Percentiles rank a stretch among this genome's conserved stretches.
Evolutionary conservation across 2,329 filamentous ascomycete genomes (phyloP).

Genomic region (Fusarium irregulare): DNA sequence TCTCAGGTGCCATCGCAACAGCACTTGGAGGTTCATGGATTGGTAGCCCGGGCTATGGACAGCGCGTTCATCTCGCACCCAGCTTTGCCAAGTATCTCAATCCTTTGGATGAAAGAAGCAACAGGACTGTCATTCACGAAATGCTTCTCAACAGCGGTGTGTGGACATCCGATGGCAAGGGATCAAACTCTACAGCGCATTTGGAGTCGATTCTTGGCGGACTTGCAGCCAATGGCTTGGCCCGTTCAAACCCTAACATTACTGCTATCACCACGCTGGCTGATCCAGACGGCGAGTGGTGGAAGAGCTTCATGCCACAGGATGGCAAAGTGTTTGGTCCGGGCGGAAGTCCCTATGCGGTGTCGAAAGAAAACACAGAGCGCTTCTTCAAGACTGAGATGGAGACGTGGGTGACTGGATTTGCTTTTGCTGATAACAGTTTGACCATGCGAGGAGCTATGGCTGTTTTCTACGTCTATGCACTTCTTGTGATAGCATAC

Average conservation of each 20-base stretch:
- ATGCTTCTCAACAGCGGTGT: conserved; percentile 35
- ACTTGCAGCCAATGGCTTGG: conserved; percentile 26
- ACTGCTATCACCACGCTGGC: conserved; percentile 18
- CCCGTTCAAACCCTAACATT: conserved; percentile 15
- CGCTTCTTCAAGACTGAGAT: conserved; percentile 22
- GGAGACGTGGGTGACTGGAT: conserved; percentile 39
- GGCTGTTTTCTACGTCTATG: conserved; percentile 21
- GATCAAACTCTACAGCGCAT: conserved; percentile 19
- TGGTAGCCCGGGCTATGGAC: conserved; percentile 19
- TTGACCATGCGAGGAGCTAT: conserved; percentile 18
- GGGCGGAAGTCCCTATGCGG: conserved; percentile 28
- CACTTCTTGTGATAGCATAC: neutral
- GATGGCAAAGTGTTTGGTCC: conserved; percentile 27
- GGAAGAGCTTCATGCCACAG: conserved; percentile 39
- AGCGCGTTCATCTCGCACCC: conserved; percentile 25
- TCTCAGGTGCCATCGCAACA: conserved; percentile 28
- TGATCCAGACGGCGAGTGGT: conserved; percentile 28
- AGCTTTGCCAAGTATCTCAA: conserved; percentile 35
- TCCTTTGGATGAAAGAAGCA: conserved; percentile 8
- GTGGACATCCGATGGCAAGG: conserved; percentile 20
- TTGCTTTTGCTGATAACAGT: conserved; percentile 30
- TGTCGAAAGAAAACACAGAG: conserved; percentile 15
- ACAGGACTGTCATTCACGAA: conserved; percentile 29
- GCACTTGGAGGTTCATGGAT: conserved; percentile 33
- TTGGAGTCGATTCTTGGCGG: conserved; percentile 31